Evolutionary conservation across 2,329 filamentous ascomycete species (phyloP).

Genomic region (Parastagonospora avenae): DNA sequence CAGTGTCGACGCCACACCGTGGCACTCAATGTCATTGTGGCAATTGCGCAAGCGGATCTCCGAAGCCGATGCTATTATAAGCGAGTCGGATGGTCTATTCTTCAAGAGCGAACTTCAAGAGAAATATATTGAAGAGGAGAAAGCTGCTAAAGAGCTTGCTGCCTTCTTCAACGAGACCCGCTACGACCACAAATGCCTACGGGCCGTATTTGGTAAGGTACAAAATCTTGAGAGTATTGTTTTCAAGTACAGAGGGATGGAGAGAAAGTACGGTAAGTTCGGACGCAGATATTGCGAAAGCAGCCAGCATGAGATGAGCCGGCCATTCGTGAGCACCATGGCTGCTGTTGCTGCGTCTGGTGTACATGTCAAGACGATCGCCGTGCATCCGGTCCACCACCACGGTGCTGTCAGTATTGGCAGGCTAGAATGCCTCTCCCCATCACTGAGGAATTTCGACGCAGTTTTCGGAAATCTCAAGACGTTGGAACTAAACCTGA

Average conservation of each 20-base stretch:
- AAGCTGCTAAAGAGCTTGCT: constrained; percentile 11
- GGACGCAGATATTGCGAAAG: constrained; percentile 22
- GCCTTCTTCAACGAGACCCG: constrained; percentile 34
- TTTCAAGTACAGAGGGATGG: constrained; percentile 22
- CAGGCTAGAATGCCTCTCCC: constrained; percentile 23
- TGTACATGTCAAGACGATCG: constrained; percentile 14
- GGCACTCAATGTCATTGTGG: constrained; percentile 29
- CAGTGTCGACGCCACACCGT: constrained; percentile 34
- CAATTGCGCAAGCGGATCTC: constrained; percentile 13
- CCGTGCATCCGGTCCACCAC: neutral
- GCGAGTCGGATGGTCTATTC: neutral
- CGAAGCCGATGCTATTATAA: constrained; percentile 8
- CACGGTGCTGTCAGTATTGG: constrained; percentile 29
- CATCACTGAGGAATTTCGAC: constrained; percentile 16
- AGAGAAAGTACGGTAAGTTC: constrained; percentile 17
- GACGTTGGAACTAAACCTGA: constrained; percentile 25
- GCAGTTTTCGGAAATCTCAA: constrained; percentile 17
- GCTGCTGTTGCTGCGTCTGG: constrained; percentile 19
- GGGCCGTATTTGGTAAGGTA: constrained; percentile 18
- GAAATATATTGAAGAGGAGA: constrained; percentile 3
- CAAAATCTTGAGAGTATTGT: constrained; percentile 6
- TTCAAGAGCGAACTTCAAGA: constrained; percentile 4
- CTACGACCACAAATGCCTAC: constrained; percentile 27
- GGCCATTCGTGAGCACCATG: constrained; percentile 34
- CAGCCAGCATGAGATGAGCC: constrained; percentile 34